Percentiles rank a stretch among this genome's conserved stretches.
Evolutionary conservation across 306 rosid species (phyloP).

Genomic region (Aeschynomene evenia): DNA sequence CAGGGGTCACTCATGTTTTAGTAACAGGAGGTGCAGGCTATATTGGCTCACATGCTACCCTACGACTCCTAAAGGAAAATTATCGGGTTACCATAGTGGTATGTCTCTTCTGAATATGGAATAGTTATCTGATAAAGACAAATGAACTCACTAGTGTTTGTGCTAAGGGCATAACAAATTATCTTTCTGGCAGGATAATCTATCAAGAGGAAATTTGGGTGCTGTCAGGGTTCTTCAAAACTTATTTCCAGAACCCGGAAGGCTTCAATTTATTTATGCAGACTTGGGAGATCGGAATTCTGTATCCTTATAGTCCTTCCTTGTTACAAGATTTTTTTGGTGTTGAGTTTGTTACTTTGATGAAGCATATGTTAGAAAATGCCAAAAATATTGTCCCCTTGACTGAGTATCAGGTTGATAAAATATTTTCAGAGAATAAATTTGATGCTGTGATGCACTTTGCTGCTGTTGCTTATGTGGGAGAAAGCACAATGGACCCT

Average conservation of each 20-base stretch:
- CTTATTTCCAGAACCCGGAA: slow-evolving; percentile 82
- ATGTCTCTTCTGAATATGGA: slow-evolving; percentile 29
- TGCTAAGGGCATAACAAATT: background rate
- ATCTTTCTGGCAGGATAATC: slow-evolving; percentile 66
- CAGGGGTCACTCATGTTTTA: slow-evolving; percentile 83
- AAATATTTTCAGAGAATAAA: slow-evolving; percentile 84
- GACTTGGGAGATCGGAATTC: slow-evolving; percentile 84
- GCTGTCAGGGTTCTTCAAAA: slow-evolving; percentile 84
- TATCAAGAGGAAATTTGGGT: slow-evolving; percentile 92
- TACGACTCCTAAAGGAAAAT: slow-evolving; percentile 71
- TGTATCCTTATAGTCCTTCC: slow-evolving; percentile 59
- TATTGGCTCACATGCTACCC: slow-evolving; percentile 90
- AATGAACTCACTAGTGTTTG: background rate
- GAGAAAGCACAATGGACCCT: slow-evolving; percentile 94
- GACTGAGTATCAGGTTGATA: slow-evolving; percentile 71
- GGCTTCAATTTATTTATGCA: slow-evolving; percentile 92
- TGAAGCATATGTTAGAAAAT: slow-evolving; percentile 12
- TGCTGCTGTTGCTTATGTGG: slow-evolving; percentile 98
- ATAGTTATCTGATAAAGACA: slow-evolving; percentile 2
- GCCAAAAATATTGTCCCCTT: slow-evolving; percentile 47
- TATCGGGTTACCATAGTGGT: slow-evolving; percentile 97
- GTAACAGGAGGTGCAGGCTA: slow-evolving; percentile 98
- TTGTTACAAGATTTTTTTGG: slow-evolving; percentile 22
- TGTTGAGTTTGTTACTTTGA: background rate
- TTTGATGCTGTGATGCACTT: slow-evolving; percentile 99